Evolutionary conservation across 805 yeast genomes (phyloP), one percentile per base, ranked within the genome.

Genomic region (Huiozyma sinensis): DNA sequence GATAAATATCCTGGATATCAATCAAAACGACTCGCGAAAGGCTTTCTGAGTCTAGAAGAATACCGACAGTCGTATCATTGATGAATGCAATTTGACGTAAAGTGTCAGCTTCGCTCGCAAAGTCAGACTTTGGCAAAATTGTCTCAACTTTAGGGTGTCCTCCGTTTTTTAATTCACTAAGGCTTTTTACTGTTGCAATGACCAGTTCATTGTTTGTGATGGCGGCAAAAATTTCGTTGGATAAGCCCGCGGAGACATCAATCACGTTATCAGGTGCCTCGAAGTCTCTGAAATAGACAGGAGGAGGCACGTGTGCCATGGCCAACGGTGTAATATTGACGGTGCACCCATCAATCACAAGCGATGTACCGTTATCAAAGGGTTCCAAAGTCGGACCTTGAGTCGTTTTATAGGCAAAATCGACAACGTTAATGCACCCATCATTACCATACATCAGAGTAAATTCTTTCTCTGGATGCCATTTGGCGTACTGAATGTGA

Each of bases 231-330:
- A 58, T 50, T 42, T 72, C 75, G 59, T 83, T 86, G 8, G 76
- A 67, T 41, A 71, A 62, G 48, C 81, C 75, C 5, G 79, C 75
- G 0, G 95, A 83, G 37, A 76, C 74, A 54, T 83, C 86, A 17
- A 71, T 60, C 6, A 87, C 77, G 45, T 76, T 76, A 1, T 66
- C 69, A 7, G 68, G 69, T 9, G 78, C 65, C 7, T 72, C 75
- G 41, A 86, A 62, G 40, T 79, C 84, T 46, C 94, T 72, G 57
- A 73, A 81, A 27, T 85, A 73, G 58, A 86, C 77, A 37, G 99
- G 99, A 0, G 99, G 99, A 4, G 99, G 99, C 8, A 87, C 90
- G 58, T 81, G 87, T 1, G 95, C 95, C 30, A 80, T 58, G 1
- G 83, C 72, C 33, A 92, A 69, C 0, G 97, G 97, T 0, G 98